Evolutionary conservation across 2,329 filamentous ascomycete species (phyloP).

Genomic region (Grosmannia serpens): DNA sequence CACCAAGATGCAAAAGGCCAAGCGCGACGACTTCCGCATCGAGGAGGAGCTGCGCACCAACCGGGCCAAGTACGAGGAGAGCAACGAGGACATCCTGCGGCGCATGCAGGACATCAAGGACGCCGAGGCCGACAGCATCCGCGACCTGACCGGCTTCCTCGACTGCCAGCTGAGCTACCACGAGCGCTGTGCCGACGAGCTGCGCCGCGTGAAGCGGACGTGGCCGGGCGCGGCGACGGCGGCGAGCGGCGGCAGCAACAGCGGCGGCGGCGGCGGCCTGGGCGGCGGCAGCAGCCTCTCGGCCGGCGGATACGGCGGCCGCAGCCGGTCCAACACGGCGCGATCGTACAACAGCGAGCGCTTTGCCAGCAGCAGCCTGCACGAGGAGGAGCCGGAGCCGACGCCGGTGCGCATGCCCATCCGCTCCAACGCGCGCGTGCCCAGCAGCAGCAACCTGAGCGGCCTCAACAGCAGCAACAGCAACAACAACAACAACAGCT

Average conservation of each 20-base stretch:
- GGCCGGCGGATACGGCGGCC: conserved; percentile 17
- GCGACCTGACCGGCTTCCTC: conserved; percentile 68
- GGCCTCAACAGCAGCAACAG: conserved; percentile 6
- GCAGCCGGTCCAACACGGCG: conserved; percentile 36
- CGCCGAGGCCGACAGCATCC: conserved; percentile 70
- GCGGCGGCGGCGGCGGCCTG: conserved; percentile 1
- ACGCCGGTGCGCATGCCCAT: conserved; percentile 31
- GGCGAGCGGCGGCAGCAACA: neutral
- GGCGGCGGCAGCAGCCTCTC: conserved; percentile 6
- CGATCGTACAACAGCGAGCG: conserved; percentile 26
- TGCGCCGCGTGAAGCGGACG: conserved; percentile 42
- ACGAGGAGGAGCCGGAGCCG: conserved; percentile 23
- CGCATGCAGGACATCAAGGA: conserved; percentile 97
- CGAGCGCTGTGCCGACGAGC: conserved; percentile 77
- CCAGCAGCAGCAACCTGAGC: conserved; percentile 7
- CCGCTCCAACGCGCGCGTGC: conserved; percentile 23
- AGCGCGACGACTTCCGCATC: conserved; percentile 83
- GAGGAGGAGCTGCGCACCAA: conserved; percentile 86
- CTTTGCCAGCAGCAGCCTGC: conserved; percentile 22
- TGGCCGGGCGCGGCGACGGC: conserved; percentile 24
- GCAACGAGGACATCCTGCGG: conserved; percentile 79
- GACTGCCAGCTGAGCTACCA: conserved; percentile 87
- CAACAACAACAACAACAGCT: neutral
- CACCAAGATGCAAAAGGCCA: conserved; percentile 83
- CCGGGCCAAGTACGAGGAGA: conserved; percentile 94